phyloP scores from a whole-genome alignment of 208 protist species.

The Leishmania arabica region DNA sequence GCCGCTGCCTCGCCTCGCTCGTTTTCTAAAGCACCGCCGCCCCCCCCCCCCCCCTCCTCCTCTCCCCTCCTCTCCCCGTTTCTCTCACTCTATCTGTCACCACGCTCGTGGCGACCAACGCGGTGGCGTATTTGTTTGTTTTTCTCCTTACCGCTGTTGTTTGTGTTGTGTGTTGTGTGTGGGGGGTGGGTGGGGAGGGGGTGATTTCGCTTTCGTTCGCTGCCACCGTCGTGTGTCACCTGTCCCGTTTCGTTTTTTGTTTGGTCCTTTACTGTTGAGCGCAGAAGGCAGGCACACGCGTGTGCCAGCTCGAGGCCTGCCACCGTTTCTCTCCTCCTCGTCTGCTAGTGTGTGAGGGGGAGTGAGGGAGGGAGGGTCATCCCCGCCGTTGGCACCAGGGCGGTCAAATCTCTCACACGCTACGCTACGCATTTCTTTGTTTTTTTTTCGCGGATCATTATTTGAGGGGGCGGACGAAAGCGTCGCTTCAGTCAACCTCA shows the following conservation, averaged over 20 bases:
- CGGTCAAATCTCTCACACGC: neutral
- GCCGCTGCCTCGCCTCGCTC: neutral
- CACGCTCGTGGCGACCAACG: neutral
- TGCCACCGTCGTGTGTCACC: neutral
- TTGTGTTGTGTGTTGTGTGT: neutral
- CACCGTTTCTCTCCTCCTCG: neutral
- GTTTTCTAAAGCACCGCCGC: too few species aligned
- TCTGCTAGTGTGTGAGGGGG: too few species aligned
- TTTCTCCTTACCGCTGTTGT: neutral
- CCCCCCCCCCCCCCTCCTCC: too few species aligned
- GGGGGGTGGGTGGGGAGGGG: too few species aligned
- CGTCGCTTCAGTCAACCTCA: neutral
- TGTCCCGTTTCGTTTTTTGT: neutral
- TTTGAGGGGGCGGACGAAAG: neutral
- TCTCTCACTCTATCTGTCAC: neutral
- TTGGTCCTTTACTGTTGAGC: neutral
- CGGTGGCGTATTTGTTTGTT: neutral
- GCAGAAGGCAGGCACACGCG: neutral
- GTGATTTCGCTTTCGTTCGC: too few species aligned
- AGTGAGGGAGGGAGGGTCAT: neutral
- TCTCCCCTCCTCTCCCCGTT: too few species aligned
- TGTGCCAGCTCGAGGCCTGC: neutral
- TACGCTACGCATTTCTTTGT: neutral
- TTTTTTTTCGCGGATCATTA: neutral
- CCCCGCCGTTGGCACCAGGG: neutral